phyloP scores from a whole-genome alignment of 2,329 filamentous ascomycete genomes.

The Talaromyces funiculosus region DNA sequence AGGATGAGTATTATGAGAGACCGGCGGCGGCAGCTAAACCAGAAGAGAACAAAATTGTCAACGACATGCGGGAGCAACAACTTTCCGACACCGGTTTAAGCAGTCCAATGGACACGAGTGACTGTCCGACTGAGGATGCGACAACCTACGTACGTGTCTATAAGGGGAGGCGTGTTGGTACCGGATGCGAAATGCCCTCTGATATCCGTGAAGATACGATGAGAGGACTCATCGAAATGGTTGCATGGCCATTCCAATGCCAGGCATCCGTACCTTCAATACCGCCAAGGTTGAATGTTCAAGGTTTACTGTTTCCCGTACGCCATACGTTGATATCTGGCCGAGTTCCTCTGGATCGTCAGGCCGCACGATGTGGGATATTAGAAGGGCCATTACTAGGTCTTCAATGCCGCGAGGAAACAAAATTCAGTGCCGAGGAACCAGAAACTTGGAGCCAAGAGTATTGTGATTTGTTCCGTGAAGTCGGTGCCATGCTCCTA shows the following conservation, averaged over 20 bases:
- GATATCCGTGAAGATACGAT: conserved; percentile 52
- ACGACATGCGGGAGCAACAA: background rate
- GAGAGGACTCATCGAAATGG: conserved; percentile 52
- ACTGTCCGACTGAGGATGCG: conserved; percentile 1
- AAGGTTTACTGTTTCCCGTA: conserved; percentile 51
- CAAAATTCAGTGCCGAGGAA: conserved; percentile 43
- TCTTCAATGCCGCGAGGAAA: conserved; percentile 52
- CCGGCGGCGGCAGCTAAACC: conserved; percentile 19
- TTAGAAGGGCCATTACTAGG: conserved; percentile 55
- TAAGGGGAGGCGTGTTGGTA: conserved; percentile 53
- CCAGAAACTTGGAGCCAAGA: conserved; percentile 31
- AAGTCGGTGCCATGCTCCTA: conserved; percentile 53
- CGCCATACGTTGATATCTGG: conserved; percentile 52
- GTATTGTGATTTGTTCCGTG: conserved; percentile 51
- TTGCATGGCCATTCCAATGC: conserved; percentile 54
- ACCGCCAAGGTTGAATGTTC: conserved; percentile 44
- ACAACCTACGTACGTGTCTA: conserved; percentile 36
- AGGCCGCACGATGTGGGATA: conserved; percentile 48
- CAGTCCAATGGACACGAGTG: conserved; percentile 5
- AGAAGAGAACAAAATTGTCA: conserved; percentile 12
- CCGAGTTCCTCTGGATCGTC: conserved; percentile 48
- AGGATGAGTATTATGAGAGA: conserved; percentile 51
- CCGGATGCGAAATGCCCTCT: conserved; percentile 55
- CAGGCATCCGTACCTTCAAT: conserved; percentile 45
- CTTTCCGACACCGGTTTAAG: background rate